Evolutionary conservation across 2,329 filamentous ascomycete genomes (phyloP).

Genomic region (Alternaria incomplexa): DNA sequence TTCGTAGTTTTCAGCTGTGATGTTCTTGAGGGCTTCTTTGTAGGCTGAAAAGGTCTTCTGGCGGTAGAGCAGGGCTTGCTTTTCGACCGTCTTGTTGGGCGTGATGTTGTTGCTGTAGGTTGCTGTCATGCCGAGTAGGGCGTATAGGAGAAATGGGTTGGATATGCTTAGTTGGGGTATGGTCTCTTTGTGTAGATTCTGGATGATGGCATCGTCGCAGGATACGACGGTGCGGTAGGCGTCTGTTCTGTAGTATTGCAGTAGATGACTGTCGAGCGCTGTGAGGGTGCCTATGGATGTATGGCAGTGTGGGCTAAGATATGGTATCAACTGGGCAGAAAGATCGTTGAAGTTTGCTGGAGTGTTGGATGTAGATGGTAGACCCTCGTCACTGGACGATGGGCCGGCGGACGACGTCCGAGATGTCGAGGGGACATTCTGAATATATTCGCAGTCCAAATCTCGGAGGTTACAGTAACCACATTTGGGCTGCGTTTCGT

Average conservation of each 20-base stretch:
- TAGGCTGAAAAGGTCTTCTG: constrained; percentile 36
- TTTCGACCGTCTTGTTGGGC: constrained; percentile 18
- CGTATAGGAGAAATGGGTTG: constrained; percentile 31
- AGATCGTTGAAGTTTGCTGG: constrained; percentile 21
- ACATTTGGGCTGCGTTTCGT: constrained; percentile 37
- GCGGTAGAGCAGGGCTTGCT: constrained; percentile 29
- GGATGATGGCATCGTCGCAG: constrained; percentile 21
- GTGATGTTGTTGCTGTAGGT: constrained; percentile 22
- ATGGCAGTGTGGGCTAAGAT: constrained; percentile 23
- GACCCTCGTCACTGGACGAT: neutral
- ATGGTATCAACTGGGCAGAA: constrained; percentile 8
- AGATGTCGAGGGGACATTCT: constrained; percentile 11
- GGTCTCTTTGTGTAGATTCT: constrained; percentile 28
- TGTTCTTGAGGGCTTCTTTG: constrained; percentile 33
- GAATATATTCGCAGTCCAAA: constrained; percentile 32
- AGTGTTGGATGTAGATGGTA: neutral
- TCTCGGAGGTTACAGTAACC: constrained; percentile 35
- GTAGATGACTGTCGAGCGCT: constrained; percentile 23
- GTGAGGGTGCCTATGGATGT: constrained; percentile 31
- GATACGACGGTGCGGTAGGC: constrained; percentile 34
- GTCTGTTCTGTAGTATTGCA: constrained; percentile 34
- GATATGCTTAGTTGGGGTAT: constrained; percentile 31
- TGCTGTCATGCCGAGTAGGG: constrained; percentile 37
- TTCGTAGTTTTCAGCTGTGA: constrained; percentile 43
- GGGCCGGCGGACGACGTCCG: neutral